These are phyloP conservation scores for Grosmannia serpens DNA, from an alignment of 2,329 filamentous ascomycete genomes.

Conservation along the genomic window DNA sequence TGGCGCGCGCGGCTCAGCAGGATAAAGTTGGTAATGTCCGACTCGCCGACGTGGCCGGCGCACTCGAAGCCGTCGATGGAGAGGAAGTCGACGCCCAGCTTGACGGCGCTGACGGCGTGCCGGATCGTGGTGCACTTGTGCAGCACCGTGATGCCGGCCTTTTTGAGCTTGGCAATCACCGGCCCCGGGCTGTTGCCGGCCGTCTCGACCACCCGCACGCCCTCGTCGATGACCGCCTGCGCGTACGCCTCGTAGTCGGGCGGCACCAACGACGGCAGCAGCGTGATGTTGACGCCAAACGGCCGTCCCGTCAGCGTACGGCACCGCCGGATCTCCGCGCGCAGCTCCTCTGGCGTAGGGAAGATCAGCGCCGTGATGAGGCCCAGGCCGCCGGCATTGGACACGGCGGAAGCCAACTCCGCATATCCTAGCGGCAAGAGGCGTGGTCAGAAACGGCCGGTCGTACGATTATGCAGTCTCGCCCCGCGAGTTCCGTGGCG, in stretches of 20 bases:
- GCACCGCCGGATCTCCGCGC: conserved; percentile 84
- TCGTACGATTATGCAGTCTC: not conserved
- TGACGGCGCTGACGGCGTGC: conserved; percentile 82
- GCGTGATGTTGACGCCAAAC: conserved; percentile 91
- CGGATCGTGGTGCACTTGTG: conserved; percentile 98
- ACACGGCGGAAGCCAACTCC: conserved; percentile 64
- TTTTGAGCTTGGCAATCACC: conserved; percentile 80
- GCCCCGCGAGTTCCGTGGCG: not conserved
- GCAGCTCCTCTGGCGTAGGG: conserved; percentile 80
- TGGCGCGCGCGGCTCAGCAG: conserved; percentile 78
- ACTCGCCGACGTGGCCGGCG: conserved; percentile 79
- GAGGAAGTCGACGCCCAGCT: conserved; percentile 91
- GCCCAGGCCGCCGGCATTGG: conserved; percentile 72
- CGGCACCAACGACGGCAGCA: conserved; percentile 78
- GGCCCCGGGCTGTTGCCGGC: conserved; percentile 58
- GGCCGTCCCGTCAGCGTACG: conserved; percentile 65
- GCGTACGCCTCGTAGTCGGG: conserved; percentile 91
- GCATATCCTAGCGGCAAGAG: conserved; percentile 62
- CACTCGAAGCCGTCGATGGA: conserved; percentile 98
- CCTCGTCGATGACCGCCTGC: conserved; percentile 86
- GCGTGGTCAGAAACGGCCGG: conserved; percentile 16
- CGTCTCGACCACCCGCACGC: conserved; percentile 66
- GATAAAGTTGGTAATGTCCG: conserved; percentile 82
- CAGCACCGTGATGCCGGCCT: conserved; percentile 63
- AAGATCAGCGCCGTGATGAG: conserved; percentile 85